Evolutionary conservation across 306 rosid species (phyloP).

Genomic region (Acacia confusa): DNA sequence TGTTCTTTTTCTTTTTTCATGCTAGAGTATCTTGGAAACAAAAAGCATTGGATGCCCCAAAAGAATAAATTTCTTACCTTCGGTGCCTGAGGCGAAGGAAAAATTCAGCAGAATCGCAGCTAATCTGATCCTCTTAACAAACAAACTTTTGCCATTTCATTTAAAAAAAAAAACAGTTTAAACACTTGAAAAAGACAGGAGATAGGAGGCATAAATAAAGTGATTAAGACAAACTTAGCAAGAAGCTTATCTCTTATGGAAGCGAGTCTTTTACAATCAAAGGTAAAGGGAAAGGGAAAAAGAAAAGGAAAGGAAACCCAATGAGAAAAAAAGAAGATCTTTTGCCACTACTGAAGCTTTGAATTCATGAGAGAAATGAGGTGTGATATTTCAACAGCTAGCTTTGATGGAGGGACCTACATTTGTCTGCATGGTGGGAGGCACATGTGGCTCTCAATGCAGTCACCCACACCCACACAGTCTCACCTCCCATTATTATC

Average conservation of each 20-base stretch:
- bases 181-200: slow-evolving; percentile 15
- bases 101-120: not conserved
- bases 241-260: slow-evolving; percentile 34
- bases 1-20: not conserved
- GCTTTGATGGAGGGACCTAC: slow-evolving; percentile 56
- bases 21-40: not conserved
- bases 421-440: slow-evolving; percentile 73
- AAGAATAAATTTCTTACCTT: not conserved
- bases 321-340: slow-evolving; percentile 16
- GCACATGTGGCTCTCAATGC: slow-evolving; percentile 63
- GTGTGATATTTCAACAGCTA: slow-evolving; percentile 54
- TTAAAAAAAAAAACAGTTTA: not conserved
- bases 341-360: slow-evolving; percentile 47
- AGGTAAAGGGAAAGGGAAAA: slow-evolving; percentile 16
- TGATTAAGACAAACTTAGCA: slow-evolving; percentile 40
- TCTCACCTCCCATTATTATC: slow-evolving; percentile 44
- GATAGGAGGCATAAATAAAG: slow-evolving; percentile 20
- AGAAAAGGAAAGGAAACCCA: not conserved
- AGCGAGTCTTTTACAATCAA: slow-evolving; percentile 8
- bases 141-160: not conserved
- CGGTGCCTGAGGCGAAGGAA: not conserved
- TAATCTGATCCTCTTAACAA: not conserved
- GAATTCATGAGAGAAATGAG: slow-evolving; percentile 36
- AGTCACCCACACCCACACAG: slow-evolving; percentile 54
- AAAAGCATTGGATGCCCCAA: not conserved